phyloP scores from a whole-genome alignment of 2,329 filamentous ascomycete species.

The Trichophyton benhamiae region DNA sequence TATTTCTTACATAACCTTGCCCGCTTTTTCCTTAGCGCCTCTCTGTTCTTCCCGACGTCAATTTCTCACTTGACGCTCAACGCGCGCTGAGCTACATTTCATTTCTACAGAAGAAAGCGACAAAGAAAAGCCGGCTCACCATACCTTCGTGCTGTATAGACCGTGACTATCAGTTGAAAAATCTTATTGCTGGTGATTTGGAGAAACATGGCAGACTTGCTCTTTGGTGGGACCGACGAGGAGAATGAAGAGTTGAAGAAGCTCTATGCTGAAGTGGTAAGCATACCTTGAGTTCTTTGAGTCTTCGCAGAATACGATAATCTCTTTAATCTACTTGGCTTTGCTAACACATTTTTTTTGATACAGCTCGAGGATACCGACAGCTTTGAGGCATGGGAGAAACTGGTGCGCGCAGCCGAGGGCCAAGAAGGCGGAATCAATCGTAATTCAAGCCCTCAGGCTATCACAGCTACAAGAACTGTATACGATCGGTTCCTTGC shows the following conservation, averaged over 20 bases:
- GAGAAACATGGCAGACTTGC: conserved; percentile 55
- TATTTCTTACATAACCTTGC: neutral
- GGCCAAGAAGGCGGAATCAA: conserved; percentile 84
- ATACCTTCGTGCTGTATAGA: neutral
- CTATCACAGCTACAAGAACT: conserved; percentile 74
- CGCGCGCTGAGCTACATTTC: neutral
- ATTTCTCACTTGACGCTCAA: neutral
- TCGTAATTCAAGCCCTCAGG: conserved; percentile 89
- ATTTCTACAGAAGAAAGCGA: neutral
- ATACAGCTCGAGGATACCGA: conserved; percentile 58
- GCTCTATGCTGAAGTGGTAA: conserved; percentile 64
- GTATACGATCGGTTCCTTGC: conserved; percentile 86
- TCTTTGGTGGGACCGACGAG: conserved; percentile 63
- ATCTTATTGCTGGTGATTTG: neutral
- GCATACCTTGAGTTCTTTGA: conserved; percentile 19
- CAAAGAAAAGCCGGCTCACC: neutral
- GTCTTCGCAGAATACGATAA: neutral
- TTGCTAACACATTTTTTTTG: neutral
- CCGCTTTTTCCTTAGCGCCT: neutral
- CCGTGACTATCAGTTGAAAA: neutral
- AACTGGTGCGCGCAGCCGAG: conserved; percentile 71
- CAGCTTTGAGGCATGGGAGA: conserved; percentile 91
- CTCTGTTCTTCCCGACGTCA: neutral
- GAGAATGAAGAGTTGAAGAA: conserved; percentile 73
- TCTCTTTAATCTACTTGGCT: neutral